A percentile compares a stretch with the other conserved stretches of the same genome.
Conservation (phyloP, 75 land plant species). For the Sequoiadendron giganteum region DNA sequence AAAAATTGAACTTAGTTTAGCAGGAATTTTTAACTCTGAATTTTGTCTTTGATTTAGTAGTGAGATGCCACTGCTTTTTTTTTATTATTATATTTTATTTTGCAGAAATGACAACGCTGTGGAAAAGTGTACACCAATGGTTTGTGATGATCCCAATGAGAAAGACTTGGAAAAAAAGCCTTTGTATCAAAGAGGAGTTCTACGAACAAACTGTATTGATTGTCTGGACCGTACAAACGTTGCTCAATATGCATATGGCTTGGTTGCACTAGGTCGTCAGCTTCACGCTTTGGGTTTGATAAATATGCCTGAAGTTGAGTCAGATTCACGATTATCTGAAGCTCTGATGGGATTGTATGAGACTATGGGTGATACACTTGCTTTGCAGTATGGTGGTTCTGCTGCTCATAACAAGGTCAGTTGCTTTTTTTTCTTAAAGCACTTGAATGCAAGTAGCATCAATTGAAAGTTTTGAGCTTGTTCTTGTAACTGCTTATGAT, state of each 20-base stretch:
- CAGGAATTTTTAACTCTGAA: not conserved
- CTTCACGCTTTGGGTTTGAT: constrained; percentile 59
- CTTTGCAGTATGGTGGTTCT: constrained; percentile 80
- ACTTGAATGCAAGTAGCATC: not conserved
- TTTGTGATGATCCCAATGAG: not conserved
- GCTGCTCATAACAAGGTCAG: constrained; percentile 81
- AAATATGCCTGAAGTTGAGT: constrained; percentile 38
- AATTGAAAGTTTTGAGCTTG: not conserved
- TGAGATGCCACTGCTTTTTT: not conserved
- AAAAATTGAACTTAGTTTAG: not conserved
- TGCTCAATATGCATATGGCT: constrained; percentile 67
- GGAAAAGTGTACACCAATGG: not conserved
- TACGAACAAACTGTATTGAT: constrained; percentile 84
- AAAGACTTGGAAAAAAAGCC: constrained; percentile 7
- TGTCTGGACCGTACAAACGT: constrained; percentile 80
- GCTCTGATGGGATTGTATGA: constrained; percentile 68
- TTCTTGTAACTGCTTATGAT: not conserved
- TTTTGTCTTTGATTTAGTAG: not conserved
- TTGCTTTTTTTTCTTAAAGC: not conserved
- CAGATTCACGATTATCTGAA: constrained; percentile 54
- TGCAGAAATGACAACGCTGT: not conserved
- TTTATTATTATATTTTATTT: not conserved
- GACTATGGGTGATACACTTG: constrained; percentile 85
- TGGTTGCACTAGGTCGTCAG: constrained; percentile 74
- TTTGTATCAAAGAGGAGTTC: constrained; percentile 56